Evolutionary conservation across 129 eudicot species (phyloP), one percentile per base, ranked within the genome.

Genomic region (Tagetes erecta): DNA sequence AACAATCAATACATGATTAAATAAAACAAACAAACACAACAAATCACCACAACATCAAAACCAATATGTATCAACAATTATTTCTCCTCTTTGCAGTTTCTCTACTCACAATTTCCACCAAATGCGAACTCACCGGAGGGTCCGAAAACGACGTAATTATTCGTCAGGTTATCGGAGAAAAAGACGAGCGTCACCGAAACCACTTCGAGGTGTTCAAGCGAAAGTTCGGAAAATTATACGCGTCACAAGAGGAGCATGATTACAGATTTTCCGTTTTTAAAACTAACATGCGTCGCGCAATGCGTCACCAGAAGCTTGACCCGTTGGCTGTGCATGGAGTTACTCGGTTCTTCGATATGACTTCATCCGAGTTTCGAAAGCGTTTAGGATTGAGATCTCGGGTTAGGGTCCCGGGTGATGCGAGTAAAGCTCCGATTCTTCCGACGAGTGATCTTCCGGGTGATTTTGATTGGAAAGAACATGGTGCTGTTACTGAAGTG

Each of bases 391-490:
- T 90, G 67, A 85, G 81, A 51, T 59, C 85, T 27, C 71, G 80
- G 39, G 76, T 90, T 38, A 75, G 72, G 62, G 55, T 87, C 8
- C 96, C 96, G 0, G 51, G 80, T 14, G 88, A 90, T 68, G 96
- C 96, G 31, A 72, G 77, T 2, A 72, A 87, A 73, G 96, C 96
- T 35, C 92, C 92, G 74, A 81, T 87, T 56, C 84, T 90, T 67
- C 96, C 96, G 3, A 90, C 96, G 20, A 63, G 71, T 8, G 83
- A 85, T 75, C 84, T 90, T 9, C 96, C 96, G 1, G 8, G 33
- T 7, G 86, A 81, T 49, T 90, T 90, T 51, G 96, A 90, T 69
- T 90, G 96, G 96, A 87, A 92, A 77, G 91, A 87, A 0, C 84
- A 70, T 4, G 96, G 96, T 70, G 96, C 96, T 2, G 96, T 87